A percentile compares a stretch with the other conserved stretches of the same genome.
Conservation (phyloP, 257 asterid genomes). For the Knoxia roxburghii region DNA sequence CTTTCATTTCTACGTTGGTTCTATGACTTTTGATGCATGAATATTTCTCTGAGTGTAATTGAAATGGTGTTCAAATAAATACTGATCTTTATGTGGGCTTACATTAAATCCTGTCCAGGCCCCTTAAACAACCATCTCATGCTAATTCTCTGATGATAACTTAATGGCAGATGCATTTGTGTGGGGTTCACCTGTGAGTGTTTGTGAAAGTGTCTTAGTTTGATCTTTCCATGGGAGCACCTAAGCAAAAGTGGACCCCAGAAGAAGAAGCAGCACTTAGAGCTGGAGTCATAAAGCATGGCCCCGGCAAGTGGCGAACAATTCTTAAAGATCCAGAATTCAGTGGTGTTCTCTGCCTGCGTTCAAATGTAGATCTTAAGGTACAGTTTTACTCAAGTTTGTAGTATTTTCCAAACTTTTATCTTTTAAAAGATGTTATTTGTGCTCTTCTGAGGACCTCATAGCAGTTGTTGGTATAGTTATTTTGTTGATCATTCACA, state of each 20-base stretch:
- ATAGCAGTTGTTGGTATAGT: not conserved
- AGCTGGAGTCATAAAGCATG: conserved; percentile 94
- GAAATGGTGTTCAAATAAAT: not conserved
- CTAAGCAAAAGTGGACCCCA: conserved; percentile 97
- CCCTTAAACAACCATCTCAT: not conserved
- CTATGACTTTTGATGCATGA: not conserved
- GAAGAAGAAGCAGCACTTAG: conserved; percentile 98
- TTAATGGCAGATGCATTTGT: conserved; percentile 1
- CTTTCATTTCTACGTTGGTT: not conserved
- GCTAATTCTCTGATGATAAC: not conserved
- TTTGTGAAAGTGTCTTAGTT: conserved; percentile 4
- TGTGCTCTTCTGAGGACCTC: conserved; percentile 3
- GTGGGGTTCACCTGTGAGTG: not conserved
- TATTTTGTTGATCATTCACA: not conserved
- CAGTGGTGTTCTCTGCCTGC: conserved; percentile 63
- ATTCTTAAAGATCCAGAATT: conserved; percentile 91
- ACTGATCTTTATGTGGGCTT: not conserved
- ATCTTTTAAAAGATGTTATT: not conserved
- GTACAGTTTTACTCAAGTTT: conserved; percentile 26
- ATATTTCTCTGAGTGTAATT: not conserved
- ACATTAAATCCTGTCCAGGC: not conserved
- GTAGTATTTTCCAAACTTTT: conserved; percentile 1
- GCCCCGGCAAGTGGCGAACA: conserved; percentile 97
- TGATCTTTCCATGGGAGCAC: conserved; percentile 71
- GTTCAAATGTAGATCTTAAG: conserved; percentile 98